Percentiles rank a stretch among this genome's conserved stretches.
phyloP scores from a whole-genome alignment of 495 filamentous ascomycete species.

The Xylaria curta region DNA sequence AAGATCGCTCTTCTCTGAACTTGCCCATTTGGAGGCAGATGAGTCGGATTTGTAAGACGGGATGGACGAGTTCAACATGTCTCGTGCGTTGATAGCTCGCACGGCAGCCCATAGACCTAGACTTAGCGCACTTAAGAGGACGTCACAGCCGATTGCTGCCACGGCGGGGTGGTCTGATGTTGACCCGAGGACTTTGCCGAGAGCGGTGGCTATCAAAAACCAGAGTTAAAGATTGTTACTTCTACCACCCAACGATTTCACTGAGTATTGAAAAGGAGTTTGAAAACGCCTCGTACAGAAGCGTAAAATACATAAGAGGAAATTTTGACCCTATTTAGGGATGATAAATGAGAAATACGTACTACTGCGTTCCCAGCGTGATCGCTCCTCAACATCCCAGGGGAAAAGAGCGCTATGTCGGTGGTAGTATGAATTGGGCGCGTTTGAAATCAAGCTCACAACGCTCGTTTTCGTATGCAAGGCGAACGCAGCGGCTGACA shows the following conservation, averaged over 20 bases:
- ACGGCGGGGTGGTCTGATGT: constrained; percentile 57
- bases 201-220: constrained; percentile 35
- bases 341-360: background rate
- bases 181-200: constrained; percentile 51
- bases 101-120: constrained; percentile 61
- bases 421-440: constrained; percentile 52
- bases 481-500: constrained; percentile 43
- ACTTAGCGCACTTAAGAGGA: constrained; percentile 56
- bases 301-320: background rate
- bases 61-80: constrained; percentile 43
- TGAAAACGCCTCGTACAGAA: background rate
- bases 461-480: constrained; percentile 50
- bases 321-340: background rate
- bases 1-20: background rate
- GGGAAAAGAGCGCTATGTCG: constrained; percentile 51
- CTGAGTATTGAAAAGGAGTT: background rate
- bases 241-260: background rate
- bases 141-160: constrained; percentile 55
- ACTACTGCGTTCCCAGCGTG: constrained; percentile 47
- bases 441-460: constrained; percentile 46
- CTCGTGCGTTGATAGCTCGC: constrained; percentile 49
- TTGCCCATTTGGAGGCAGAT: constrained; percentile 1
- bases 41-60: constrained; percentile 30
- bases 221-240: background rate
- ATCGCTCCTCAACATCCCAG: constrained; percentile 49